Evolutionary conservation across 768 basidiomycete species (phyloP), one percentile per base, ranked within the genome.

Genomic region (Kwoniella europaea): DNA sequence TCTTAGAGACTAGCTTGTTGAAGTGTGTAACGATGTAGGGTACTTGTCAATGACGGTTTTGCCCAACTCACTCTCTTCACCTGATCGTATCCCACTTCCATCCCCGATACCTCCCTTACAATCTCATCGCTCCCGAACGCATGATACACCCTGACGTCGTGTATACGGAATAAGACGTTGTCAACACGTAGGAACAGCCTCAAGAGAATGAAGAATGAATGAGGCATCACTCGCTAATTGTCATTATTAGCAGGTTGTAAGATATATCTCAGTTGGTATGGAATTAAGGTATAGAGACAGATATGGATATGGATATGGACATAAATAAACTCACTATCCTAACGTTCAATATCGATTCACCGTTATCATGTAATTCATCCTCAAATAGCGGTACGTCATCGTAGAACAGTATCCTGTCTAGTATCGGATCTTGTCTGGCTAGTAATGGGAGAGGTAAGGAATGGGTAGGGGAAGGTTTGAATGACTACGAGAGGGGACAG

Each of bases 301-400:
- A 9, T 4, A 35, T 35, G 35, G 35, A 35, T 35, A 35, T 35
- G 35, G 35, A 35, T 35, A 7, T 35, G 35, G 35, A 35, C 4
- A 35, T 35, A 35, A 6, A 35, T 35, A 61, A 15, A 35, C 57
- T 43, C 59, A 98, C 95, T 68, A 98, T 93, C 77, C 94, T 87
- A 57, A 94, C 91, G 29, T 93, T 87, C 1, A 94, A 83, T 41
- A 89, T 88, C 0, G 94, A 94, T 6, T 92, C 89, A 0, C 97
- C 97, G 79, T 98, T 98, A 80, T 99, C 97, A 79, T 98, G 94
- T 56, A 98, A 86, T 82, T 99, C 97, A 82, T 98, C 94, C 79
- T 99, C 96, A 80, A 92, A 98, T 4, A 98, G 85, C 0, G 93
- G 92, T 1, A 98, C 89, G 77, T 98, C 95, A 7, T 96, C 93